Percentiles rank a stretch among this genome's conserved stretches.
Evolutionary conservation across 2,329 filamentous ascomycete genomes (phyloP).

Genomic region (Trichoderma atroviride): DNA sequence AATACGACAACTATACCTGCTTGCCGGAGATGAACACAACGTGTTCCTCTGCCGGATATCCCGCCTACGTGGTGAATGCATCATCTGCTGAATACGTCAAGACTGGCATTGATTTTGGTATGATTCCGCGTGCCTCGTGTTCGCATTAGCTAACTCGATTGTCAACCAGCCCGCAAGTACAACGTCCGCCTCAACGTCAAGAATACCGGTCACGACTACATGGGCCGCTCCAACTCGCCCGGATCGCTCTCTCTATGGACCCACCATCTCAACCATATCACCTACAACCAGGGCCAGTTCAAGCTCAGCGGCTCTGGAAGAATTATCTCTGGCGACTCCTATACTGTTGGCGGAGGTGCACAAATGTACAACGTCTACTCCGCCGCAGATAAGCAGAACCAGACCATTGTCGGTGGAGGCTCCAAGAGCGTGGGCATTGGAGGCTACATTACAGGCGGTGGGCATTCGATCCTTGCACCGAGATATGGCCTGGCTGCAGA

Average conservation of each 20-base stretch:
- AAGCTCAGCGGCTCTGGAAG: slow-evolving; percentile 45
- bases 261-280: slow-evolving; percentile 48
- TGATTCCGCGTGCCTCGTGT: slow-evolving; percentile 30
- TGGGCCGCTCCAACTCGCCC: slow-evolving; percentile 50
- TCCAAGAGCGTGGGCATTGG: slow-evolving; percentile 60
- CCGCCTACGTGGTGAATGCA: slow-evolving; percentile 43
- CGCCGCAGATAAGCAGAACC: slow-evolving; percentile 46
- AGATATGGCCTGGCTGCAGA: slow-evolving; percentile 64
- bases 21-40: slow-evolving; percentile 45
- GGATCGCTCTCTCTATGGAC: slow-evolving; percentile 59
- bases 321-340: slow-evolving; percentile 50
- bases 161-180: slow-evolving; percentile 42
- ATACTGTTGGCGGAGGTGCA: slow-evolving; percentile 57
- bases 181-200: slow-evolving; percentile 49
- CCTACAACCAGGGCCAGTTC: slow-evolving; percentile 45
- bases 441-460: slow-evolving; percentile 64
- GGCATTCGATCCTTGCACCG: slow-evolving; percentile 58
- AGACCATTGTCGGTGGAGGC: slow-evolving; percentile 58
- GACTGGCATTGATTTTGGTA: slow-evolving; percentile 48
- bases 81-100: slow-evolving; percentile 40
- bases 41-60: slow-evolving; percentile 41
- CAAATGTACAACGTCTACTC: slow-evolving; percentile 54
- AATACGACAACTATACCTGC: slow-evolving; percentile 55
- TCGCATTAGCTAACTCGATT: slow-evolving; percentile 39
- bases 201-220: slow-evolving; percentile 47